A percentile compares a stretch with the other conserved stretches of the same genome.
Conservation (phyloP, 805 yeast genomes). For the Yarrowia sp. region DNA sequence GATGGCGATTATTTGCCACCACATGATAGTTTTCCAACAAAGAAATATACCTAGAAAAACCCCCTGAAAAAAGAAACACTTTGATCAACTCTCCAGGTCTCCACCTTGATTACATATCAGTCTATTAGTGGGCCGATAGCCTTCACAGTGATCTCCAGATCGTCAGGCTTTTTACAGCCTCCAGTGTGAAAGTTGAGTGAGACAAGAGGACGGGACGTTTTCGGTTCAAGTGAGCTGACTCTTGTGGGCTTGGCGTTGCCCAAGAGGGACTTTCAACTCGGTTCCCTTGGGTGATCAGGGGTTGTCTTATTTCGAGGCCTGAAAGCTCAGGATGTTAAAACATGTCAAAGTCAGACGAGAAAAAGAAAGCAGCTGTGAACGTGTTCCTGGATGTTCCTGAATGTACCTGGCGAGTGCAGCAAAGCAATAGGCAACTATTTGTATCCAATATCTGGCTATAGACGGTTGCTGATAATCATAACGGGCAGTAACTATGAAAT, state of each 20-base stretch:
- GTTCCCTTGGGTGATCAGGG: slow-evolving; percentile 16
- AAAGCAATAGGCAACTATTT: not conserved
- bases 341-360: not conserved
- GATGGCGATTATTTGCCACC: too few relatives aligned
- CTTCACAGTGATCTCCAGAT: slow-evolving; percentile 18
- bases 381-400: slow-evolving; percentile 7
- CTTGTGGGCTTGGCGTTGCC: slow-evolving; percentile 6
- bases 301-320: slow-evolving; percentile 12
- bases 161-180: slow-evolving; percentile 11
- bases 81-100: not conserved
- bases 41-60: too few relatives aligned
- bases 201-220: slow-evolving; percentile 22
- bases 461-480: not conserved
- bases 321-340: slow-evolving; percentile 8
- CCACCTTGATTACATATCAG: not conserved
- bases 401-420: not conserved
- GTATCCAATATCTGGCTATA: not conserved
- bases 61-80: not conserved
- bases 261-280: not conserved
- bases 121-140: not conserved
- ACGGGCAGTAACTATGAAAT: not conserved
- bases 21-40: too few relatives aligned
- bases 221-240: slow-evolving; percentile 13
- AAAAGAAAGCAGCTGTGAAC: not conserved
- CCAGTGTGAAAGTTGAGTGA: slow-evolving; percentile 13